Conservation (phyloP, 306 rosid species). For the Echinosophora koreensis region DNA sequence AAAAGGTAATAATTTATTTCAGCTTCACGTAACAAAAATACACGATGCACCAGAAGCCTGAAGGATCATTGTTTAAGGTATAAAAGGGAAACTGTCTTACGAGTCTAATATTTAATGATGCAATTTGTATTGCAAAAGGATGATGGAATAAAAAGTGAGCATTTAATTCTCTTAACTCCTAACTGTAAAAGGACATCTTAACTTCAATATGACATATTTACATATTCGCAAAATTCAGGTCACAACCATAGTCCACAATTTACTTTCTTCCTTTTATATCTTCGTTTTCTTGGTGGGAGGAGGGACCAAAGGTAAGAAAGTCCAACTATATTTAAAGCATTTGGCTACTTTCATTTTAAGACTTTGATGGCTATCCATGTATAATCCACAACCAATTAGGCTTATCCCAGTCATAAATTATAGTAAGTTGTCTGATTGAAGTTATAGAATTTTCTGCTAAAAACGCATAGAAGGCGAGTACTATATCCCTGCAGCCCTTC, state of each 20-base stretch:
- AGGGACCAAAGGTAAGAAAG: background rate
- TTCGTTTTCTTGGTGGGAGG: background rate
- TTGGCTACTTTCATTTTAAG: background rate
- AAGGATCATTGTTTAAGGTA: slow-evolving; percentile 6
- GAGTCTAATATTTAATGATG: background rate
- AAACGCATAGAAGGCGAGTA: background rate
- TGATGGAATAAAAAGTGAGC: too few species aligned
- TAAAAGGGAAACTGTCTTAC: background rate
- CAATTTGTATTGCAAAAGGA: background rate
- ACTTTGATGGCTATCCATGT: background rate
- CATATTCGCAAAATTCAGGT: too few species aligned
- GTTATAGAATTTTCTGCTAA: background rate
- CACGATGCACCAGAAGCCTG: slow-evolving; percentile 19
- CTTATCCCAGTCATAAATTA: slow-evolving; percentile 19
- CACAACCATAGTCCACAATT: background rate
- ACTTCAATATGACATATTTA: too few species aligned
- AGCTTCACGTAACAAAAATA: background rate
- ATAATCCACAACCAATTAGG: background rate
- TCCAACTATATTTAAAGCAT: background rate
- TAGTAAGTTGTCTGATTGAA: background rate
- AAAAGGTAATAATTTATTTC: slow-evolving; percentile 3
- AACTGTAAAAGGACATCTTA: too few species aligned
- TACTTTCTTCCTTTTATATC: background rate
- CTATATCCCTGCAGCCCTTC: background rate
- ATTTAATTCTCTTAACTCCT: too few species aligned